Evolutionary conservation across 441 rosid genomes (phyloP), one percentile per base, ranked within the genome.

Genomic region (Pelargonium myrrhifolium): DNA sequence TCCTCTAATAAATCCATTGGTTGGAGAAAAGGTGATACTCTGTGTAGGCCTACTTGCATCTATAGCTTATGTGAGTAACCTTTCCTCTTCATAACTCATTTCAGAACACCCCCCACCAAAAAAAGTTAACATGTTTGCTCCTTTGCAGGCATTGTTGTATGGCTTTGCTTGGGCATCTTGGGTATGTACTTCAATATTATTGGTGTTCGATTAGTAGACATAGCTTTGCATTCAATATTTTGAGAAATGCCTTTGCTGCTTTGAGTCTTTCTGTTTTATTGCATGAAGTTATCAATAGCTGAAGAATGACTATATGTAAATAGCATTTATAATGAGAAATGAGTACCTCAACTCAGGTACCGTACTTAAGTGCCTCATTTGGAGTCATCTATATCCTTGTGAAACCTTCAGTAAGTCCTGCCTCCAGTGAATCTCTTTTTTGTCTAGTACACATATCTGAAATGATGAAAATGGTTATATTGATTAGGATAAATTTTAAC

Each of bases 381-480:
- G 87, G 85, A 66, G 83, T 80, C 47, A 81, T 85, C 66, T 81
- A 75, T 24, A 63, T 85, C 28, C 83, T 85, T 7, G 83, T 79
- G 42, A 85, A 72, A 35, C 89, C 89, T 64, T 71, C 82, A 6
- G 89, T 83, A 53, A 76, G 87, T 64, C 28, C 6, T 6, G 18
- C 18, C 18, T 62, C 5, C 14, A 28, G 0, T 11, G 8, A 21
- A 0, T 17, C 12, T 62, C 22, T 24, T 4, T 20, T 65, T 72
- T 17, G 39, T 65, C 64, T 62, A 42, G 6, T 22, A 3, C 10
- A 4, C 4, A 6, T 28, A 20, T 49, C 15, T 45, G 22, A 3
- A 39, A 65, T 56, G 5, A 4, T 65, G 20, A 22, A 6, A 14
- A 70, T 4, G 26, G n/a, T n/a, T n/a, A n/a, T n/a, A n/a, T n/a